Evolutionary conservation across 2,329 filamentous ascomycete species (phyloP).

Genomic region (Beauveria scarabaeidicola): DNA sequence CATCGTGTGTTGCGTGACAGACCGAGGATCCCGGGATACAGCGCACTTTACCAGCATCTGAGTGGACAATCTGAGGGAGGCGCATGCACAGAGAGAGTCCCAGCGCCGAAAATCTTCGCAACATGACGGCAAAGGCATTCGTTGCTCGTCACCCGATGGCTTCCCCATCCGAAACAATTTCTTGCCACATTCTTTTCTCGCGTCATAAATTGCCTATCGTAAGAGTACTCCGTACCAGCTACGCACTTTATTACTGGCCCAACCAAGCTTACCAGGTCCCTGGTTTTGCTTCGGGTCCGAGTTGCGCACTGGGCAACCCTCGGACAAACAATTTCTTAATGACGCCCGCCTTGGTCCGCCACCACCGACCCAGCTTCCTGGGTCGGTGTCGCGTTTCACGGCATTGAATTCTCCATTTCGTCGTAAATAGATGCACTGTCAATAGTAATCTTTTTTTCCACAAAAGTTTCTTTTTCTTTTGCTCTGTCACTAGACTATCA

Average conservation of each 20-base stretch:
- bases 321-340: not conserved
- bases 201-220: not conserved
- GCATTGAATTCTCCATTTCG: slow-evolving; percentile 3
- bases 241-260: too few species aligned
- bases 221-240: too few species aligned
- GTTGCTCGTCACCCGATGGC: not conserved
- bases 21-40: not conserved
- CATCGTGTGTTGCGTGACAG: slow-evolving; percentile 10
- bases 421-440: not conserved
- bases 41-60: not conserved
- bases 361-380: not conserved
- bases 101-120: slow-evolving; percentile 4
- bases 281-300: not conserved
- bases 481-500: not conserved
- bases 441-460: not conserved
- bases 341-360: not conserved
- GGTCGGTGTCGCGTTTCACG: slow-evolving; percentile 5
- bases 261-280: not conserved
- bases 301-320: not conserved
- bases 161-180: slow-evolving; percentile 4
- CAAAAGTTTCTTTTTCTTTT: not conserved
- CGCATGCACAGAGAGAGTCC: not conserved
- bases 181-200: not conserved
- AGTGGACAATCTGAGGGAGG: not conserved
- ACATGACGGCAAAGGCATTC: not conserved